Base-by-base conservation (phyloP, 192 early-diverging fungal species). In the Chytriomyces confervae region DNA sequence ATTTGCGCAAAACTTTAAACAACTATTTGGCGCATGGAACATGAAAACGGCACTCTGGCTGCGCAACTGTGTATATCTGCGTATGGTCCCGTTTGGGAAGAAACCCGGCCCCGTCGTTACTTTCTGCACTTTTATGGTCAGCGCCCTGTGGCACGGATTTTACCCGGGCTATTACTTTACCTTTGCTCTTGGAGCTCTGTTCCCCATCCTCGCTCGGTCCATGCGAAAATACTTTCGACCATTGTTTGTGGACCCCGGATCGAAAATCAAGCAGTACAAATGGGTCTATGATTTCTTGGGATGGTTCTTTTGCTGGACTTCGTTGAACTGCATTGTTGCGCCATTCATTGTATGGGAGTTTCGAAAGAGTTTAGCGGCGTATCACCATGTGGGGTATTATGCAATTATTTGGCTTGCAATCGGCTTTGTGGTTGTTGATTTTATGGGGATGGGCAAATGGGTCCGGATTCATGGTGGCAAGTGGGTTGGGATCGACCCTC, bases 141-240 rank as follows among this genome's bases (percentile, higher is more conserved):
- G 93, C 45, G 94, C 97, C 13, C 88, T 97, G 69, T 99, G 97
- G 97, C 97, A 99, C 75, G 97, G 97, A 46, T 97, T 97, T 83
- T 92, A 92, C 75, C 92, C 93, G 9, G 94, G 84, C 87, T 82
- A 85, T 76, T 81, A 69, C 61, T 83, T 86, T 18, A 70, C 72
- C 29, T 79, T 83, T 65, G 51, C 91, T 0, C 63, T 85, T 11
- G 91, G 86, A 24, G 86, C 90, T 0, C 76, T 92, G 63, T 78
- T 89, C n/a, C 86, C 86, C 68, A 89, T 83, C 9, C 77, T 84
- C 10, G 90, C 84, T 5, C 81, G 92, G 61, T 50, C 81, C 1
- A 29, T 95, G 45, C 90, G 93, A 53, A 86, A 91, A 13, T 81
- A 79, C 48, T 20, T 95, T 36, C 87, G 91, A 4, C 91, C 92